Conservation (phyloP, 768 basidiomycete genomes). For the Ramaria sp. region DNA sequence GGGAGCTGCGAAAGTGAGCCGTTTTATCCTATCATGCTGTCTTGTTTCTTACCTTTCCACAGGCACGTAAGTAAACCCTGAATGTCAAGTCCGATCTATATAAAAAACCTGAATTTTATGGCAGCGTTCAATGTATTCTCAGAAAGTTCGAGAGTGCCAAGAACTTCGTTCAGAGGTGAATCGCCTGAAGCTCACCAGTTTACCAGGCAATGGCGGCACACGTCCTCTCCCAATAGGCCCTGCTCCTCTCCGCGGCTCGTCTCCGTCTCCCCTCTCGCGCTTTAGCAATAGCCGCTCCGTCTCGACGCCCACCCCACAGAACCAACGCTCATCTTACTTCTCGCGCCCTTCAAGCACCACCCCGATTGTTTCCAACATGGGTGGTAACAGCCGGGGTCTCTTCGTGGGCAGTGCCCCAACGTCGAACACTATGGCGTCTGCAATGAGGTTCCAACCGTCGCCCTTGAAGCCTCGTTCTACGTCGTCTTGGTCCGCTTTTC, state of each 20-base stretch:
- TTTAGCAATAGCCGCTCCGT: conserved; percentile 19
- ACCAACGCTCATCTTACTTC: conserved; percentile 7
- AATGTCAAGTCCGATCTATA: neutral
- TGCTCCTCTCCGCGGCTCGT: neutral
- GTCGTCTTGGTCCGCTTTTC: conserved; percentile 1
- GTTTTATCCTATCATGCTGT: conserved; percentile 14
- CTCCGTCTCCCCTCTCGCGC: conserved; percentile 5
- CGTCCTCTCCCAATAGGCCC: neutral
- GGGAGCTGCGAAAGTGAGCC: conserved; percentile 62
- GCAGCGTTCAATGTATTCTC: conserved; percentile 49
- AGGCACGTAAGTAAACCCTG: conserved; percentile 47
- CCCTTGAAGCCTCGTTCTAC: conserved; percentile 2
- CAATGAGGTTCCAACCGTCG: conserved; percentile 6
- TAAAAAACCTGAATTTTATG: conserved; percentile 4
- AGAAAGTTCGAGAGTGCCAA: conserved; percentile 65
- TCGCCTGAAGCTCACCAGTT: conserved; percentile 33
- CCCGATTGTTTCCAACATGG: conserved; percentile 14
- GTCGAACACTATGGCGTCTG: conserved; percentile 5
- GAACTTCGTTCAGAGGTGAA: conserved; percentile 54
- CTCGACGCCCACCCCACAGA: conserved; percentile 18
- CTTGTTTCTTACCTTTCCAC: conserved; percentile 17
- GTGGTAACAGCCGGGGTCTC: neutral
- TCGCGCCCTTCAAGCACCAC: conserved; percentile 16
- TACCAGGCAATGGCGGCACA: neutral
- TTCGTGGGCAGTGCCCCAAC: conserved; percentile 2